Evolutionary conservation across 768 basidiomycete species (phyloP).

Genomic region (Leccinum longicurvipes): DNA sequence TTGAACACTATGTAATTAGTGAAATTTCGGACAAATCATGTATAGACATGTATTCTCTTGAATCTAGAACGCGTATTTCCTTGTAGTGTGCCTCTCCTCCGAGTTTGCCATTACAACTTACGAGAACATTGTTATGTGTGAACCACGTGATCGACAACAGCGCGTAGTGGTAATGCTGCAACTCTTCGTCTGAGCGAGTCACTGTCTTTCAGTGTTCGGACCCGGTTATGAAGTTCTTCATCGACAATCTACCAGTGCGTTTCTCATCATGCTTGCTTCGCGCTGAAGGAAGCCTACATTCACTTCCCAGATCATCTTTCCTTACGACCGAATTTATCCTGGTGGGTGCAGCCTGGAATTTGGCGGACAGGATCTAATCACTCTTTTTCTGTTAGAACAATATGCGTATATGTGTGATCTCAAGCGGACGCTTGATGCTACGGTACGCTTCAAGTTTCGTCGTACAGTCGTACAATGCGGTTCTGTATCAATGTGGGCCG

Average conservation of each 20-base stretch:
- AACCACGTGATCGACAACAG: constrained; percentile 15
- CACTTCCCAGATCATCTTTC: constrained; percentile 70
- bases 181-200: neutral
- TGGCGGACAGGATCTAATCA: constrained; percentile 5
- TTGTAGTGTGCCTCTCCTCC: too few relatives aligned
- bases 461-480: neutral
- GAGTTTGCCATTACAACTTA: too few relatives aligned
- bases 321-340: constrained; percentile 94
- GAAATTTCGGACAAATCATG: neutral
- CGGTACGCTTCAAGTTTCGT: constrained; percentile 45
- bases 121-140: neutral
- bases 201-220: neutral
- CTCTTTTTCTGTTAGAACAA: constrained; percentile 62
- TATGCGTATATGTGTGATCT: constrained; percentile 99
- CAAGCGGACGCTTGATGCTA: constrained; percentile 93
- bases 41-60: neutral
- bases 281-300: neutral
- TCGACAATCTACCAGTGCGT: constrained; percentile 74
- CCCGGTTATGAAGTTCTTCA: constrained; percentile 69
- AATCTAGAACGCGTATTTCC: neutral
- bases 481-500: neutral
- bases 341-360: constrained; percentile 44
- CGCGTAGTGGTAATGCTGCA: neutral
- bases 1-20: neutral
- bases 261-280: constrained; percentile 12